Conservation (phyloP, 495 filamentous ascomycete species). For the Pyronema omphalodes region DNA sequence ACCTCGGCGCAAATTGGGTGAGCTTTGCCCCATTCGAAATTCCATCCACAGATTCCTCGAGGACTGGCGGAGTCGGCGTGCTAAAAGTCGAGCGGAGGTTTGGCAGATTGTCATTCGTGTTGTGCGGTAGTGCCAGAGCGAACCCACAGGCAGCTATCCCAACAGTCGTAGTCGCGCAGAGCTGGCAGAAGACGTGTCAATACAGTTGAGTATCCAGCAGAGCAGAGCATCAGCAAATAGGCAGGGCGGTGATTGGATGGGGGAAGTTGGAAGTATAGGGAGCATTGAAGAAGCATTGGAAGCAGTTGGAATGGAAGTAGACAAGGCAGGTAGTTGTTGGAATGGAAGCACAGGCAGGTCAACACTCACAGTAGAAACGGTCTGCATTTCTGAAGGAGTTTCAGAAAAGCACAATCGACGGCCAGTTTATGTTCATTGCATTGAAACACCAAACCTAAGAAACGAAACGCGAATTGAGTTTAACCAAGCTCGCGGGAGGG, state of each 20-base stretch:
- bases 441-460: not conserved
- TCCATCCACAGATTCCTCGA: conserved; percentile 1
- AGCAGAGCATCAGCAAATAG: not conserved
- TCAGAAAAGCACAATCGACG: conserved; percentile 18
- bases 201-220: not conserved
- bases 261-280: not conserved
- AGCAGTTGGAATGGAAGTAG: too few species aligned
- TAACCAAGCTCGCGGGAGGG: not conserved
- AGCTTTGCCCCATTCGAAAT: not conserved
- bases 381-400: conserved; percentile 33
- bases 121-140: conserved; percentile 38
- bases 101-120: conserved; percentile 21
- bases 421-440: conserved; percentile 17
- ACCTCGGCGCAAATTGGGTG: conserved; percentile 1
- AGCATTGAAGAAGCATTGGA: too few species aligned
- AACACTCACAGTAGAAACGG: conserved; percentile 44
- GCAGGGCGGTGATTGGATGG: not conserved
- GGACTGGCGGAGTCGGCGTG: not conserved
- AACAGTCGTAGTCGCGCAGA: conserved; percentile 54
- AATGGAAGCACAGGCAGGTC: not conserved
- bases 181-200: conserved; percentile 27
- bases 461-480: not conserved
- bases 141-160: conserved; percentile 47
- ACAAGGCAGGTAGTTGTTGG: too few species aligned
- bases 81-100: conserved; percentile 4